Conservation (phyloP, 2,329 filamentous ascomycete genomes). For the Alternaria atra region DNA sequence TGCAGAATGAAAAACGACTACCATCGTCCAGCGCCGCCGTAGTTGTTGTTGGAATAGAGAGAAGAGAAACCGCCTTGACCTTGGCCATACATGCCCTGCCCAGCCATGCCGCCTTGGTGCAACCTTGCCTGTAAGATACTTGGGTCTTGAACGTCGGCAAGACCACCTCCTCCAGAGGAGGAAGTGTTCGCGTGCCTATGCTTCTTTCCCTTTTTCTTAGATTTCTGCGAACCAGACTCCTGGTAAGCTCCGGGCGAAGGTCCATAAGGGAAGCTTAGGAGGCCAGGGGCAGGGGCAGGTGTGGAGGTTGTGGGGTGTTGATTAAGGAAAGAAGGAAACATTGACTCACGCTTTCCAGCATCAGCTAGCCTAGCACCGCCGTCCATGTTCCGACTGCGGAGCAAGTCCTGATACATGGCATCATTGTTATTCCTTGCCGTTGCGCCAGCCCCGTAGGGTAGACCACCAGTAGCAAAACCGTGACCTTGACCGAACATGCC, state of each 20-base stretch:
- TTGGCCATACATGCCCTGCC: conserved; percentile 90
- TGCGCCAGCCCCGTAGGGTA: conserved; percentile 68
- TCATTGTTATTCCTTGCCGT: conserved; percentile 79
- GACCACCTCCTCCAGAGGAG: conserved; percentile 98
- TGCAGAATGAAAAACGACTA: conserved; percentile 47
- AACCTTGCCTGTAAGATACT: conserved; percentile 98
- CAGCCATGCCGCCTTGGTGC: conserved; percentile 83
- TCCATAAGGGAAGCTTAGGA: conserved; percentile 91
- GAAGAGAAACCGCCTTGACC: conserved; percentile 90
- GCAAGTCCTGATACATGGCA: conserved; percentile 78
- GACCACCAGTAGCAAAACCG: conserved; percentile 74
- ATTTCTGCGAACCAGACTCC: conserved; percentile 88
- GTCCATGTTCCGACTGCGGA: conserved; percentile 70
- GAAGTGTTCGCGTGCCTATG: conserved; percentile 99
- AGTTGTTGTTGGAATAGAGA: conserved; percentile 75
- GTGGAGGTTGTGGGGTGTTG: conserved; percentile 84
- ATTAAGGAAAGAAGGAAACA: conserved; percentile 90
- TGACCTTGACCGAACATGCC: conserved; percentile 92
- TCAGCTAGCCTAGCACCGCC: conserved; percentile 78
- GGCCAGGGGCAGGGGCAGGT: conserved; percentile 87
- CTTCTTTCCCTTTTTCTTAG: conserved; percentile 99
- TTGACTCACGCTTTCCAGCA: conserved; percentile 97
- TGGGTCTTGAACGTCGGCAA: conserved; percentile 99
- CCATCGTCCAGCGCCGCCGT: conserved; percentile 51
- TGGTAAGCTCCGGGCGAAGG: conserved; percentile 84